These are phyloP conservation scores for Thuidium tamariscinum DNA, from an alignment of 225 moss, liverwort and hornwort genomes.

Conservation along the genomic window DNA sequence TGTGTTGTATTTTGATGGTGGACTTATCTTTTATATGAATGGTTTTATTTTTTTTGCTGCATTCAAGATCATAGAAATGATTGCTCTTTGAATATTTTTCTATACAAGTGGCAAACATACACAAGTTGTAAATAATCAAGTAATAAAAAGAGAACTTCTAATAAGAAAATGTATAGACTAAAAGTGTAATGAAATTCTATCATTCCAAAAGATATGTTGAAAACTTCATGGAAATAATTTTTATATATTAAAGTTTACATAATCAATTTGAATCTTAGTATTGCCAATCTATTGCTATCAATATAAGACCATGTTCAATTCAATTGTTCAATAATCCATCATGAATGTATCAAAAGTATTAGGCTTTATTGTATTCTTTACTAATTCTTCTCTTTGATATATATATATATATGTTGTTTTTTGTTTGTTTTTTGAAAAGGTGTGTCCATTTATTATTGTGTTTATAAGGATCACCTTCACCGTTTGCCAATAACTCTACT, in stretches of 20 bases:
- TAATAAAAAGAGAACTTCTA: not conserved
- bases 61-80: not conserved
- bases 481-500: not conserved
- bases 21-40: not conserved
- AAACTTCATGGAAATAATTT: not conserved
- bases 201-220: not conserved
- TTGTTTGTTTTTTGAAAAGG: not conserved
- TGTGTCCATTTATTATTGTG: accelerated
- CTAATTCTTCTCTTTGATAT: not conserved
- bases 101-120: not conserved
- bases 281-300: not conserved
- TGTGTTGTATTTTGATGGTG: not conserved
- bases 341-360: not conserved
- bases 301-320: not conserved
- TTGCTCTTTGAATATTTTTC: not conserved
- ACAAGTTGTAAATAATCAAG: not conserved
- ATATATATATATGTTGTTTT: too few relatives aligned
- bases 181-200: not conserved
- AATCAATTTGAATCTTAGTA: not conserved
- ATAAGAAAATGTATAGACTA: accelerated
- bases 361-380: not conserved
- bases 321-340: too few relatives aligned
- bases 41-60: not conserved
- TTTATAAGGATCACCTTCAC: not conserved
- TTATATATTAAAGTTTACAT: not conserved